Percentiles rank a stretch among this genome's conserved stretches.
Evolutionary conservation across 2,329 filamentous ascomycete species (phyloP).

Genomic region (Colletotrichum limetticola): DNA sequence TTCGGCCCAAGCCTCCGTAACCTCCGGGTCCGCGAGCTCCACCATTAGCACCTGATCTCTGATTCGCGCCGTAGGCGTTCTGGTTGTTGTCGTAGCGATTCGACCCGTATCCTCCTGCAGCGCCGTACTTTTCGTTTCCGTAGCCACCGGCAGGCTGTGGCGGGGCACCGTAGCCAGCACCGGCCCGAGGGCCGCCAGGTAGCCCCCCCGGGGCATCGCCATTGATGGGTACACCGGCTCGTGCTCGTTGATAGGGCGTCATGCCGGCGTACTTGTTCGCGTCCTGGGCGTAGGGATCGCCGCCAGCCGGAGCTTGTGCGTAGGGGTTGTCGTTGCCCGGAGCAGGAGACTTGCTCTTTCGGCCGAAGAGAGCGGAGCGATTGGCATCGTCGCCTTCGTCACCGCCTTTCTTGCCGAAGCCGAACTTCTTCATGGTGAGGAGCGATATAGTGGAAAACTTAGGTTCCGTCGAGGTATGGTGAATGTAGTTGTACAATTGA

Average conservation of each 20-base stretch:
- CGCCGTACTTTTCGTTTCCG: conserved; percentile 64
- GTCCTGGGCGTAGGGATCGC: conserved; percentile 65
- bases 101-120: conserved; percentile 60
- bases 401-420: conserved; percentile 67
- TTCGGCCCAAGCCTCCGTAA: conserved; percentile 68
- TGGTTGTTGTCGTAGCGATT: conserved; percentile 61
- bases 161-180: conserved; percentile 39
- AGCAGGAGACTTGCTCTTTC: conserved; percentile 62
- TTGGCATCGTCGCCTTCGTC: conserved; percentile 62
- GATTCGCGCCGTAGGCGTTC: conserved; percentile 41
- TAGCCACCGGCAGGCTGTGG: conserved; percentile 56
- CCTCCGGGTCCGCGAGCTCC: conserved; percentile 61
- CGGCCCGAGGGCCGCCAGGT: conserved; percentile 48
- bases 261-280: conserved; percentile 55
- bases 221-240: conserved; percentile 43
- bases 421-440: conserved; percentile 68
- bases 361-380: conserved; percentile 63
- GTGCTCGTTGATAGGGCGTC: conserved; percentile 44
- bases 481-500: neutral
- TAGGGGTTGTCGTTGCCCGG: conserved; percentile 66
- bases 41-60: conserved; percentile 42
- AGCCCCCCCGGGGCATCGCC: conserved; percentile 46
- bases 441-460: conserved; percentile 3
- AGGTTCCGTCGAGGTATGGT: neutral
- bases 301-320: conserved; percentile 57